Percentiles rank a stretch among this genome's conserved stretches.
These are phyloP conservation scores for Tilletia indica DNA, from an alignment of 1,284 basidiomycete genomes.

Conservation along the genomic window DNA sequence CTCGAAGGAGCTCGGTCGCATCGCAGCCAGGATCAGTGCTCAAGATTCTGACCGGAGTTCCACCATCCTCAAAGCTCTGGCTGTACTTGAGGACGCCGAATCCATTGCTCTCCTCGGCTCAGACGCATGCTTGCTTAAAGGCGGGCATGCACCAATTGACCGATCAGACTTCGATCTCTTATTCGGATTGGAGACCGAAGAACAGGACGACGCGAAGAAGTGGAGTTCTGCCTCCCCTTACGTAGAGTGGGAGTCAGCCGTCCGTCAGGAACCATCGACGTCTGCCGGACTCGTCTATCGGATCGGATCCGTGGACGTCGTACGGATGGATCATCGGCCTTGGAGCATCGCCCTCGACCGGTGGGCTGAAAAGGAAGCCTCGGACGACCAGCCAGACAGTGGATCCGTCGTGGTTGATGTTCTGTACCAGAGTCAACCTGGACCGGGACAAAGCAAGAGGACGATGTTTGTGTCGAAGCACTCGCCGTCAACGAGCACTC, in stretches of 20 bases:
- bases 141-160: conserved; percentile 70
- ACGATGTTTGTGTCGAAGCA: conserved; percentile 42
- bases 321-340: conserved; percentile 14
- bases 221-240: background rate
- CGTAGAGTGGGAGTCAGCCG: background rate
- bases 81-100: conserved; percentile 60
- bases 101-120: conserved; percentile 63
- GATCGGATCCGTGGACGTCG: background rate
- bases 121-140: conserved; percentile 75
- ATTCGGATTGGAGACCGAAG: too few relatives aligned
- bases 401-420: conserved; percentile 62
- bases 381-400: background rate
- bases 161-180: background rate
- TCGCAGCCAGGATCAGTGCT: background rate
- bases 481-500: conserved; percentile 59
- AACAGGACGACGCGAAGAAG: too few relatives aligned
- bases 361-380: background rate
- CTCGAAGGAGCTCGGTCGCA: background rate
- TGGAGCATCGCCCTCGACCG: background rate
- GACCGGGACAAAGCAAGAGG: background rate
- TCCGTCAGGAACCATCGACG: background rate
- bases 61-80: conserved; percentile 19
- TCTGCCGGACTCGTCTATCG: background rate
- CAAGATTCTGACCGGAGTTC: too few relatives aligned
- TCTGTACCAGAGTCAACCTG: conserved; percentile 58